A percentile compares a stretch with the other conserved stretches of the same genome.
Evolutionary conservation across 2,329 filamentous ascomycete species (phyloP).

Genomic region (Pestalotiopsis sp.): DNA sequence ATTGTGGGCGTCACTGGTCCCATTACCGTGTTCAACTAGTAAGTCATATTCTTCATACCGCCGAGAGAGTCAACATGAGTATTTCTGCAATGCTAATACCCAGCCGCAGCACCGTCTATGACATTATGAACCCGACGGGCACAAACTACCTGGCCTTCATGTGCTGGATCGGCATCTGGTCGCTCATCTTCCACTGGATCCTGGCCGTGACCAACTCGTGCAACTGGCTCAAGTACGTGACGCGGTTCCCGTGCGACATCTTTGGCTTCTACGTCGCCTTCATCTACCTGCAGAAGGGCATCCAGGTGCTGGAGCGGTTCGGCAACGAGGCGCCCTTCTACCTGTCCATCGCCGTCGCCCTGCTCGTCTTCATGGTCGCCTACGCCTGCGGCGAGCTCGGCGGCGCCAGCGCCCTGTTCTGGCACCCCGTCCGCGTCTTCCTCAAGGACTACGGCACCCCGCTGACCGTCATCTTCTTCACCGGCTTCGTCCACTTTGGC

Average conservation of each 20-base stretch:
- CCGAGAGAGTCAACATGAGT: slow-evolving; percentile 10
- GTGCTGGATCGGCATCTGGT: slow-evolving; percentile 91
- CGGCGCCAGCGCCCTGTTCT: slow-evolving; percentile 72
- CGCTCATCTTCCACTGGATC: slow-evolving; percentile 81
- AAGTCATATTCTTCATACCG: slow-evolving; percentile 20
- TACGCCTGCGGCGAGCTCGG: slow-evolving; percentile 76
- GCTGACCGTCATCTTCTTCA: slow-evolving; percentile 82
- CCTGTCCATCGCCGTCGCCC: slow-evolving; percentile 73
- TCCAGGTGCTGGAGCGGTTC: slow-evolving; percentile 80
- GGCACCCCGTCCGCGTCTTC: slow-evolving; percentile 75
- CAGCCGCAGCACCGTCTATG: slow-evolving; percentile 72
- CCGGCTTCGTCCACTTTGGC: slow-evolving; percentile 84
- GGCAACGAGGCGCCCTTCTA: slow-evolving; percentile 71
- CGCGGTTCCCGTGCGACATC: slow-evolving; percentile 88
- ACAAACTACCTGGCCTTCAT: slow-evolving; percentile 88
- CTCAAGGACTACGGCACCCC: slow-evolving; percentile 90
- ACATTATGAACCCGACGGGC: slow-evolving; percentile 77
- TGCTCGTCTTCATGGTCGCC: slow-evolving; percentile 77
- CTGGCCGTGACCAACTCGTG: slow-evolving; percentile 84
- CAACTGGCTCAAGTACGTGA: slow-evolving; percentile 87
- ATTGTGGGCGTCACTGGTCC: slow-evolving; percentile 91
- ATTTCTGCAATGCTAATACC: slow-evolving; percentile 5
- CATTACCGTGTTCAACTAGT: slow-evolving; percentile 93
- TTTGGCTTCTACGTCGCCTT: slow-evolving; percentile 93
- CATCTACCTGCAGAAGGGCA: slow-evolving; percentile 89